Base-by-base conservation (phyloP, 2,329 filamentous ascomycete genomes). In the Teratosphaeria pseudoeucalypti region DNA sequence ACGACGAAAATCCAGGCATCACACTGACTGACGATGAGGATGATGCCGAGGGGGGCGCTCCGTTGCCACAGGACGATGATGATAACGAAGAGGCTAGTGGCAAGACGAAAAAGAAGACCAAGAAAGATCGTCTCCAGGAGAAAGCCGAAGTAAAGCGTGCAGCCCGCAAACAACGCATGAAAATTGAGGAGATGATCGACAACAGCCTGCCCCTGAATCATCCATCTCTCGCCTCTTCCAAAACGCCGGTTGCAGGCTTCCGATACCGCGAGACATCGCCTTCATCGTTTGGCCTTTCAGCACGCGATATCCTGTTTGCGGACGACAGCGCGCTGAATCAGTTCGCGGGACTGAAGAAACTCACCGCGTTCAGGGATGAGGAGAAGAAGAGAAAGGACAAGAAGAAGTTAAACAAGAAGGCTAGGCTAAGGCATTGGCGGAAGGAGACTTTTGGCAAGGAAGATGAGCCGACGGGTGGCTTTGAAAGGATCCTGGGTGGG, bases 201-300 rank as follows among this genome's bases (percentile, higher is more conserved):
- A 49, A 49, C 66, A 87, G 87, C 70, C 82, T 96, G 67, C 84
- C 90, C 64, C 81, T 95, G 60, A 85, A 90, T 85, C 56, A 81
- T 83, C 57, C 82, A 82, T 53, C 77, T 47, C 76, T 79, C n/a
- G 78, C 74, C 55, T 78, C 76, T 10, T 79, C 77, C n/a, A 69
- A 71, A 58, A 82, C 81, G 76, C 56, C 74, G 76, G 54, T 77
- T 77, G 32, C 71, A 19, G 71, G 75, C 34, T 99, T 99, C 83
- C 87, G 89, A 59, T 99, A 99, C 79, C 89, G 94, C 69, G 92
- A 96, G 72, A 96, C 92, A 1, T 95, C 90, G 0, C 92, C 94
- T 0, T 87, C 88, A 58, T 85, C 88, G 12, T 99, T 95, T 71
- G 94, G 94, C 60, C 85, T 99, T 70, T 95, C 90, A 0, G 81